phyloP scores from a whole-genome alignment of 192 early-diverging fungal genomes.

The Geranomyces michiganensis region DNA sequence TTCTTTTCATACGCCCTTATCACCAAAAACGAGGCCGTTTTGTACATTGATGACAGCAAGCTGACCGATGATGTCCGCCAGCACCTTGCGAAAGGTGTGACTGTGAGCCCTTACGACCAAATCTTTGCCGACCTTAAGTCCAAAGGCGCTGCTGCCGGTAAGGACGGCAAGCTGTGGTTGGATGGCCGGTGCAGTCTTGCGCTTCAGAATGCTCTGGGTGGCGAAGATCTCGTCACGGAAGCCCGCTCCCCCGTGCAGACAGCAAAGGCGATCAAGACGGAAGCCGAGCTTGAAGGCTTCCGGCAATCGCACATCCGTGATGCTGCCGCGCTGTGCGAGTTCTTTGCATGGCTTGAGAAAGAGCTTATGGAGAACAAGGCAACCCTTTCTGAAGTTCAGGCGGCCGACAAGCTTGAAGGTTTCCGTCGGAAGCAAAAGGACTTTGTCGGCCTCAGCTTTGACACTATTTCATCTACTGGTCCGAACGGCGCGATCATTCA shows the following conservation, averaged over 20 bases:
- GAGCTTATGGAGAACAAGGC: conserved; percentile 73
- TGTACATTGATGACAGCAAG: conserved; percentile 81
- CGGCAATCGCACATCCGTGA: conserved; percentile 89
- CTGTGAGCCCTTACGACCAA: conserved; percentile 70
- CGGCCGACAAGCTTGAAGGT: conserved; percentile 79
- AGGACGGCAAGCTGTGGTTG: conserved; percentile 59
- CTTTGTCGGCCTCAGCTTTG: conserved; percentile 93
- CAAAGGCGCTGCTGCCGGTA: neutral
- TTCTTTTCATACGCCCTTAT: conserved; percentile 92
- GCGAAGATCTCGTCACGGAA: conserved; percentile 52
- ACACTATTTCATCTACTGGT: conserved; percentile 94
- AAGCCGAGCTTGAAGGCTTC: conserved; percentile 88
- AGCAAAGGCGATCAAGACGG: conserved; percentile 94
- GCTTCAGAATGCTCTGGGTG: conserved; percentile 73
- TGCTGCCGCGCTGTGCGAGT: conserved; percentile 46
- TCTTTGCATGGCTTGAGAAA: conserved; percentile 95
- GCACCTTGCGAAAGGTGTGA: conserved; percentile 65
- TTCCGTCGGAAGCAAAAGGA: conserved; percentile 73
- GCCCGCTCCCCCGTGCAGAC: conserved; percentile 71
- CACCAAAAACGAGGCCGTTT: conserved; percentile 63
- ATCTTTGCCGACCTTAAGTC: conserved; percentile 75
- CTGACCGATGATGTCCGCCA: conserved; percentile 55
- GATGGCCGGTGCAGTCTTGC: conserved; percentile 73
- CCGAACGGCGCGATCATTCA: conserved; percentile 98
- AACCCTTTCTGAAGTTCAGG: conserved; percentile 81